Evolutionary conservation across 306 rosid genomes (phyloP), one percentile per base, ranked within the genome.

Genomic region (Oxytropis ochrocephala): DNA sequence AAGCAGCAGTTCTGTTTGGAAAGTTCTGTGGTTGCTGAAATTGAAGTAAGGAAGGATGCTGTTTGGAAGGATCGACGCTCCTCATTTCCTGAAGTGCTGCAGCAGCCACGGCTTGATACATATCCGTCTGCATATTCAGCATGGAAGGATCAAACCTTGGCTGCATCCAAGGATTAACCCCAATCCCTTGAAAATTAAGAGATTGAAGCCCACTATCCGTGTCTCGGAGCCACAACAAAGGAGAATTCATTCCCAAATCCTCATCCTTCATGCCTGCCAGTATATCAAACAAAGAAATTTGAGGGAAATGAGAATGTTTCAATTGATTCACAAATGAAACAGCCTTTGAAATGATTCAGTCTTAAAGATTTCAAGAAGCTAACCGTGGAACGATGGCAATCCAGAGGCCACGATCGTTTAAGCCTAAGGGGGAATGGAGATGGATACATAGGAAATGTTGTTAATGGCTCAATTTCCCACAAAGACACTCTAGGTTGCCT

Each of bases 391-490:
- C 52, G 97, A 79, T 35, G 99, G 95, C 38, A 94, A 78, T 65
- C 96, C 99, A 0, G 79, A 16, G 96, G 96, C 97, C 99, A 94
- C 0, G 96, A 96, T 56, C 97, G 90, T 78, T 94, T 94, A 65
- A 94, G 96, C 79, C 99, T 76, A 6, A 94, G 91, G 5, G 97
- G 92, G 69, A 91, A 94, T 5, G 96, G 85, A 29, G 99, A 91
- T 35, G 99, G 95, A 83, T 94, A 94, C 99, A 94, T 89, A 0
- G 99, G 99, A 78, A 94, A 94, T 11, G 99, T 91, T 8, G 99
- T 94, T 73, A 94, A 75, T 11, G 99, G 99, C 76, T 94, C 99
- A 78, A 91, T 89, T 79, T 94, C 99, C 99, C 99, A 94, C 14
- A 94, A 60, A 16, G 99, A 89, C 11, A 94, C 99, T 79, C 99